Percentiles rank a stretch among this genome's conserved stretches.
Conservation (phyloP, 371 early-diverging fungal species). For the Mucor irregularis region DNA sequence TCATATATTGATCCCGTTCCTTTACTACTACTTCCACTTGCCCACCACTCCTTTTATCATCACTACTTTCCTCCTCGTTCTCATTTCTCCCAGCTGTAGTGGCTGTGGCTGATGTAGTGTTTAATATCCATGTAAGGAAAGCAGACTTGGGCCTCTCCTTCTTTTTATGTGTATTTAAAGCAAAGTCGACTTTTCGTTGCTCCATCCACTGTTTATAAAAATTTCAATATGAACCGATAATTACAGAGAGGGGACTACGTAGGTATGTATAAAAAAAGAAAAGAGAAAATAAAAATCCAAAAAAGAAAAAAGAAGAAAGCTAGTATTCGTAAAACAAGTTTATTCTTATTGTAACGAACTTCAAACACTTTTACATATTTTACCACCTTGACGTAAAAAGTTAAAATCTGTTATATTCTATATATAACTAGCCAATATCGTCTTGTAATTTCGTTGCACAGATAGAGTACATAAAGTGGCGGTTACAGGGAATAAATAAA, state of each 20-base stretch:
- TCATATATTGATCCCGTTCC: neutral
- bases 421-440: neutral
- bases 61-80: neutral
- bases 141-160: neutral
- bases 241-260: no score
- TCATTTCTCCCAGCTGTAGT: neutral
- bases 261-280: neutral
- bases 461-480: neutral
- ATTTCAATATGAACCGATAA: neutral
- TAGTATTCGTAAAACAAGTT: no score
- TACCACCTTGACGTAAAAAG: neutral
- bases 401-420: no score
- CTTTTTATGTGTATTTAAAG: neutral
- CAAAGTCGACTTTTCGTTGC: neutral
- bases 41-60: neutral
- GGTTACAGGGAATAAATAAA: neutral
- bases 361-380: no score
- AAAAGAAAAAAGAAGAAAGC: no score
- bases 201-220: neutral
- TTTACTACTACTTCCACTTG: neutral
- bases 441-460: neutral
- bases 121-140: conserved; percentile 11
- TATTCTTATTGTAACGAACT: no score
- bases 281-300: no score
- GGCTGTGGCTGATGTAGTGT: neutral